These are phyloP conservation scores for Malus sylvestris DNA, from an alignment of 306 rosid genomes.

Conservation along the genomic window DNA sequence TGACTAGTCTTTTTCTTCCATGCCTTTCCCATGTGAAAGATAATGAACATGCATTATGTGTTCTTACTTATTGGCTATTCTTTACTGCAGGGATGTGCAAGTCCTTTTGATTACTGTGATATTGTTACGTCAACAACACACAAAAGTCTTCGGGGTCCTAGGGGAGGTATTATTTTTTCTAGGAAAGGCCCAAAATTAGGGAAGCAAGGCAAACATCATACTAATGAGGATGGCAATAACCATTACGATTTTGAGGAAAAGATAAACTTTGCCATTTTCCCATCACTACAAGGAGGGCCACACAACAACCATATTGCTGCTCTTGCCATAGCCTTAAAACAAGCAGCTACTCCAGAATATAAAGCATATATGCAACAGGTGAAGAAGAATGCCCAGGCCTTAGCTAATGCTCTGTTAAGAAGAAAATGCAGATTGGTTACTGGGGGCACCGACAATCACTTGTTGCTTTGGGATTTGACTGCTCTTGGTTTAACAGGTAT, in stretches of 20 bases:
- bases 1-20: neutral
- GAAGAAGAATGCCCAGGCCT: conserved; percentile 80
- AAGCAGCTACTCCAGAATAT: conserved; percentile 72
- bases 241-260: conserved; percentile 66
- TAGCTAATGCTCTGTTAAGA: conserved; percentile 65
- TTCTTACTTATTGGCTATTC: conserved; percentile 1
- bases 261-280: conserved; percentile 73
- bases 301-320: conserved; percentile 86
- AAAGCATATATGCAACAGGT: conserved; percentile 69
- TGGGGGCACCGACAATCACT: conserved; percentile 82
- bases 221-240: conserved; percentile 38
- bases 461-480: conserved; percentile 82
- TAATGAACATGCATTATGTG: neutral
- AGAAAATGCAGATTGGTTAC: conserved; percentile 82
- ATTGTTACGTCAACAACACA: conserved; percentile 79
- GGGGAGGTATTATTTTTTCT: conserved; percentile 70
- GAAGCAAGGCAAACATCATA: conserved; percentile 44
- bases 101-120: conserved; percentile 77
- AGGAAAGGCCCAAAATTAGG: conserved; percentile 55
- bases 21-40: neutral
- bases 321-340: conserved; percentile 73
- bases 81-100: conserved; percentile 49
- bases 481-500: conserved; percentile 66
- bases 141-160: conserved; percentile 86
- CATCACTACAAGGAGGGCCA: conserved; percentile 87